phyloP scores from a whole-genome alignment of 1,284 basidiomycete genomes.

The Trichosporon sp. region DNA sequence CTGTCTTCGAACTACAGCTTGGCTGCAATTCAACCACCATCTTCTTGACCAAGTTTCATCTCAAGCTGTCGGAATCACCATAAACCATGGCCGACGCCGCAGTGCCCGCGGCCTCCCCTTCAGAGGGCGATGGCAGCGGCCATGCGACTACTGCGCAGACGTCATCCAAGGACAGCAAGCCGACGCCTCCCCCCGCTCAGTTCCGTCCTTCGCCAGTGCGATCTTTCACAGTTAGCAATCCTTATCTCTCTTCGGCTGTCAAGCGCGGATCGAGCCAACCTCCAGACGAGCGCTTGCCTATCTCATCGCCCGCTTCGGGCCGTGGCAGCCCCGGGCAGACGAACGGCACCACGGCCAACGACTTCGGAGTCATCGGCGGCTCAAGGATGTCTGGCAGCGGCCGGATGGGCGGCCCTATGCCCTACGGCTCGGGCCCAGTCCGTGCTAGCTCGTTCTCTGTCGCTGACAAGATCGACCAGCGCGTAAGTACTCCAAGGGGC shows the following conservation, averaged over 20 bases:
- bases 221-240: conserved; percentile 21
- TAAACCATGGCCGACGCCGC: conserved; percentile 16
- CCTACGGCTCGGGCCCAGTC: conserved; percentile 19
- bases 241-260: conserved; percentile 21
- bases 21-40: not conserved
- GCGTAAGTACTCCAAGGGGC: conserved; percentile 9
- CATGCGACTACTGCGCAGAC: not conserved
- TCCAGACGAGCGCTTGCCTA: conserved; percentile 37
- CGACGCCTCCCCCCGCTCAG: conserved; percentile 8
- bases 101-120: not conserved
- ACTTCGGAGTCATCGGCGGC: conserved; percentile 46
- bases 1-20: not conserved
- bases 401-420: conserved; percentile 6
- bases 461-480: conserved; percentile 13
- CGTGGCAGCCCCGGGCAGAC: conserved; percentile 29
- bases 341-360: conserved; percentile 16
- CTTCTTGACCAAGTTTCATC: not conserved
- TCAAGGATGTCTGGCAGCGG: conserved; percentile 20
- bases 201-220: conserved; percentile 22
- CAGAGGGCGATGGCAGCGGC: conserved; percentile 5
- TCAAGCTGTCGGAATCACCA: conserved; percentile 1
- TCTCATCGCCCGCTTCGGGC: conserved; percentile 33
- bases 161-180: not conserved
- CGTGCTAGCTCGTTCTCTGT: conserved; percentile 46
- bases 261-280: conserved; percentile 44